phyloP scores from a whole-genome alignment of 371 early-diverging fungal genomes.

The Umbelopsis sp. region DNA sequence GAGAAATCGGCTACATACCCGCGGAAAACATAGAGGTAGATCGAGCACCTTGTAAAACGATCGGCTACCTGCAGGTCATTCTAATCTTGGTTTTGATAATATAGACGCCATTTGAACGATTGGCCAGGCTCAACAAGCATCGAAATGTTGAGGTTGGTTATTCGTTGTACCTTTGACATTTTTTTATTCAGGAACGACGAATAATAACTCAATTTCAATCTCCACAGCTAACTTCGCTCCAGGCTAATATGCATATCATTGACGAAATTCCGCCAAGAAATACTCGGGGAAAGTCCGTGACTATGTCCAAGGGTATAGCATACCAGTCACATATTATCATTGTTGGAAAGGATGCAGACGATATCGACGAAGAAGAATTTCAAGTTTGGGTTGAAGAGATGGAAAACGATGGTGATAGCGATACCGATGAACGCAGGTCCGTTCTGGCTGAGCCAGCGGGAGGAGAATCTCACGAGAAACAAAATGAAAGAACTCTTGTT shows the following conservation, averaged over 20 bases:
- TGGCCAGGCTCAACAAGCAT: constrained; percentile 89
- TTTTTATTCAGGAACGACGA: background rate
- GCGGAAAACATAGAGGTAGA: constrained; percentile 93
- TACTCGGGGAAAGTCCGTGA: constrained; percentile 26
- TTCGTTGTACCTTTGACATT: background rate
- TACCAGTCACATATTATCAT: constrained; percentile 34
- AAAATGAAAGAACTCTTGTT: background rate
- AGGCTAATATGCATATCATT: constrained; percentile 34
- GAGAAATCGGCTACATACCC: constrained; percentile 94
- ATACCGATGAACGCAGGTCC: constrained; percentile 8
- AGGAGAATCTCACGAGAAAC: background rate
- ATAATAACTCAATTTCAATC: background rate
- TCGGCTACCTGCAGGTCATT: background rate
- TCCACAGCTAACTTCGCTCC: constrained; percentile 39
- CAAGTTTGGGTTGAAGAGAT: constrained; percentile 46
- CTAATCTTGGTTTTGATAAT: constrained; percentile 14
- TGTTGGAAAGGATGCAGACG: constrained; percentile 33
- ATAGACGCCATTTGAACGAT: constrained; percentile 88
- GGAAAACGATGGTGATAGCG: constrained; percentile 27
- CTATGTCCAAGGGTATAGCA: constrained; percentile 27
- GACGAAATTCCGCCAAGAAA: constrained; percentile 19
- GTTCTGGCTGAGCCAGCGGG: background rate
- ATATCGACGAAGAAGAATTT: constrained; percentile 33
- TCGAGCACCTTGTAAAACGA: background rate
- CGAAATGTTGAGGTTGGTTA: constrained; percentile 68